Conservation (phyloP, 495 filamentous ascomycete species). For the Talaromyces liani region DNA sequence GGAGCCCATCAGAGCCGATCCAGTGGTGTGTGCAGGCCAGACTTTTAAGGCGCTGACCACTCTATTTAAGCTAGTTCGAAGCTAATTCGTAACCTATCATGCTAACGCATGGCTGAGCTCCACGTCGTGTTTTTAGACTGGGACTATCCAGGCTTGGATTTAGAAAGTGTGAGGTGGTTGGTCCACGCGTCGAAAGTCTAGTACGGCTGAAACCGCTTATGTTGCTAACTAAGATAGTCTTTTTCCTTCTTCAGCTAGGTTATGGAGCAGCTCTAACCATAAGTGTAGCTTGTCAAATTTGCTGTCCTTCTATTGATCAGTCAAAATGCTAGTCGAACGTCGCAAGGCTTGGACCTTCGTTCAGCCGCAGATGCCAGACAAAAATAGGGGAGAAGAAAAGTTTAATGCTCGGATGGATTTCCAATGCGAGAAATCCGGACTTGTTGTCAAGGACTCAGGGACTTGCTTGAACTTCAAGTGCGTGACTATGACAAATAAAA, state of each 20-base stretch:
- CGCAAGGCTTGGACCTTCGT: not conserved
- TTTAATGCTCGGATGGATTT: not conserved
- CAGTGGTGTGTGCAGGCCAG: not conserved
- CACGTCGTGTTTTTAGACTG: not conserved
- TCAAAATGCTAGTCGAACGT: not conserved
- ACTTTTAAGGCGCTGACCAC: not conserved
- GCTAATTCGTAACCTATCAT: not conserved
- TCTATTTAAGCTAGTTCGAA: not conserved
- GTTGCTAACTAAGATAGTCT: not conserved
- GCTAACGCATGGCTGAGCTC: not conserved
- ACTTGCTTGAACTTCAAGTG: no score
- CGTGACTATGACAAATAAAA: no score
- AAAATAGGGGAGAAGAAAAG: not conserved
- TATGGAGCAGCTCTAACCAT: not conserved
- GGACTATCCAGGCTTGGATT: not conserved
- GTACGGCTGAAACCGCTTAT: not conserved
- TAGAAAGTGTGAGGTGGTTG: not conserved
- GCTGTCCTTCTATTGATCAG: not conserved
- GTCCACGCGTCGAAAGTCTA: not conserved
- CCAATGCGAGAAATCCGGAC: no score
- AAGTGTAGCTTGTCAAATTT: not conserved
- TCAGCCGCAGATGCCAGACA: not conserved
- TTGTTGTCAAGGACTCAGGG: no score
- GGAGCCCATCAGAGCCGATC: not conserved
- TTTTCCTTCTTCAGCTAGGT: not conserved